Base-by-base conservation (phyloP, 805 yeast species). In the Candida koratica region DNA sequence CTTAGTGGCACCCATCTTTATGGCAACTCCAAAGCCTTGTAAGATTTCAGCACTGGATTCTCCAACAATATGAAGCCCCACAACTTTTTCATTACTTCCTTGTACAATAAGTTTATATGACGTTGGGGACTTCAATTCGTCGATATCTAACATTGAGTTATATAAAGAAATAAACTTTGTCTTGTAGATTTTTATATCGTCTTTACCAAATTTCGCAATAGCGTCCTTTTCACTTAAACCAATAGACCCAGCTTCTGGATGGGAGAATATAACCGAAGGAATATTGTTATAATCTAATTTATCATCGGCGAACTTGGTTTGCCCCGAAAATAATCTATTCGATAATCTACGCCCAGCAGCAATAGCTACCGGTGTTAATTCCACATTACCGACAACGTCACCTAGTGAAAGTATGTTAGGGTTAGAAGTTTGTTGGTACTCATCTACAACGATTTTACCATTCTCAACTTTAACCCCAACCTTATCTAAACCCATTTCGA, bases 1-100 rank as follows among this genome's bases (percentile, higher is more conserved):
- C 71, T 93, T 93, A 24, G 99, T 93, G 27, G 98, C 98, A 22
- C 99, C 99, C 98, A 93, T 93, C 68, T 89, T 89, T 46, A 93
- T 69, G 34, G 98, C 98, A 37, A 89, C 98, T 41, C 97, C 98
- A 54, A 93, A 93, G 25, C 98, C 99, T 71, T 93, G 99, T 51
- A 93, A 73, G 41, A 93, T 89, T 64, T 93, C 99, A 20, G 95
- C 79, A 35, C 93, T 78, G 6, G 77, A 64, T 53, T 89, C 97
- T 43, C 99, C 99, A 48, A 89, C 84, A 38, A 93, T 64, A 61
- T 93, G 98, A 48, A 93, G 67, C 18, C 99, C 99, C 43, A 93
- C 94, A 38, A 93, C 96, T 64, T 86, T 89, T 62, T 93, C 97
- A 27, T 85, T 79, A 31, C 73, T 64, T 12, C 96, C 95, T 22